phyloP scores from a whole-genome alignment of 2,329 filamentous ascomycete genomes.

The Ceratocystis smalleyi region DNA sequence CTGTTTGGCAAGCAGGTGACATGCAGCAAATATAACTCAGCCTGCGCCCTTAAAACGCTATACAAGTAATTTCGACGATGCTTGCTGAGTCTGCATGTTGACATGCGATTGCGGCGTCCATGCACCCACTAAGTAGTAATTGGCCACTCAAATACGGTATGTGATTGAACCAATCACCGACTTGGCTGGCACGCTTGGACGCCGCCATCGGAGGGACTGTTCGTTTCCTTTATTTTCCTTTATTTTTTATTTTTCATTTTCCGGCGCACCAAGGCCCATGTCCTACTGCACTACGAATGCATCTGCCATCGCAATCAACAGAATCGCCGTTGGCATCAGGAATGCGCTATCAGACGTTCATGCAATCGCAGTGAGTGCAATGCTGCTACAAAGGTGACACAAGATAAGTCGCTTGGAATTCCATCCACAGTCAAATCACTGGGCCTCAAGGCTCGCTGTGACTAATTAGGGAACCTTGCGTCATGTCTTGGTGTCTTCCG shows the following conservation, averaged over 20 bases:
- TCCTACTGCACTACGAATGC: background rate
- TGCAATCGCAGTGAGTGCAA: background rate
- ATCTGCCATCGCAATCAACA: background rate
- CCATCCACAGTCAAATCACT: background rate
- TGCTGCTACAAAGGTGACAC: background rate
- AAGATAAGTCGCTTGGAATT: background rate
- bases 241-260: background rate
- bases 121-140: background rate
- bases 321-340: background rate
- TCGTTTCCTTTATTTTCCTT: background rate
- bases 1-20: background rate
- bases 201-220: conserved; percentile 1
- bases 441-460: background rate
- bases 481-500: background rate
- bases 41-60: background rate
- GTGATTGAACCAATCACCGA: background rate
- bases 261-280: background rate
- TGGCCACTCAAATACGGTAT: background rate
- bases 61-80: background rate
- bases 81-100: background rate
- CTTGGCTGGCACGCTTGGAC: background rate
- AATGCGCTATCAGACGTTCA: background rate
- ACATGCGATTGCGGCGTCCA: background rate
- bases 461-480: background rate
- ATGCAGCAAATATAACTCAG: background rate